phyloP scores from a whole-genome alignment of 805 yeast species.

The Starmerella bombicola region DNA sequence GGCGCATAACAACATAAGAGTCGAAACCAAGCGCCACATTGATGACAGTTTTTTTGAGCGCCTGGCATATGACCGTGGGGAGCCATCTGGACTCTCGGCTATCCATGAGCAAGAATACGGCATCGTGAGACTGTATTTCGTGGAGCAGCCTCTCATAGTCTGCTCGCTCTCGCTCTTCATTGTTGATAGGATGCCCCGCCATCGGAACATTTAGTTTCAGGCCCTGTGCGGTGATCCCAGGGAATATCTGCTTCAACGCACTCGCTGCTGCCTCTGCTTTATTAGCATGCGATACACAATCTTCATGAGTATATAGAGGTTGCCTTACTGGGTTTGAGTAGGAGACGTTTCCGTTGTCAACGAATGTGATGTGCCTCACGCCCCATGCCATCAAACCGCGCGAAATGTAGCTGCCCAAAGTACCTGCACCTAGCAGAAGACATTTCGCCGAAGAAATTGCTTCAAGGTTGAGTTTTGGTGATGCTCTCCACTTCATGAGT shows the following conservation, averaged over 20 bases:
- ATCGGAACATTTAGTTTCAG: constrained; percentile 69
- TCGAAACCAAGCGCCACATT: constrained; percentile 95
- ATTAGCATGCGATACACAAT: constrained; percentile 62
- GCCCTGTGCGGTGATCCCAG: constrained; percentile 59
- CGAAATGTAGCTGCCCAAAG: constrained; percentile 84
- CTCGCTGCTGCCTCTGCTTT: constrained; percentile 73
- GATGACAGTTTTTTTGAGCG: constrained; percentile 57
- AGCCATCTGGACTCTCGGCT: constrained; percentile 95
- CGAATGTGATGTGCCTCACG: constrained; percentile 67
- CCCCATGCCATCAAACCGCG: constrained; percentile 93
- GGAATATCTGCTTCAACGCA: constrained; percentile 60
- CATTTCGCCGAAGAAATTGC: constrained; percentile 47
- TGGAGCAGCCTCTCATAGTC: constrained; percentile 43
- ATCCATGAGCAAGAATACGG: constrained; percentile 71
- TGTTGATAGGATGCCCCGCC: constrained; percentile 80
- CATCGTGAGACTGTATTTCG: constrained; percentile 59
- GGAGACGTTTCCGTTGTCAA: constrained; percentile 80
- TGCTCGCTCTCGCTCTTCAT: constrained; percentile 37
- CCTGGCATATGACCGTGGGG: constrained; percentile 74
- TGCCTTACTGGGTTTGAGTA: constrained; percentile 94
- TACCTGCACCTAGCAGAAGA: constrained; percentile 86
- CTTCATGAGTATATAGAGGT: constrained; percentile 70
- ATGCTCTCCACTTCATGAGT: constrained; percentile 93
- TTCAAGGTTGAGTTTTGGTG: constrained; percentile 68
- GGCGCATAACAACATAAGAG: constrained; percentile 85